Evolutionary conservation across 2,329 filamentous ascomycete genomes (phyloP), one percentile per base, ranked within the genome.

Genomic region (Exophiala spinifera): DNA sequence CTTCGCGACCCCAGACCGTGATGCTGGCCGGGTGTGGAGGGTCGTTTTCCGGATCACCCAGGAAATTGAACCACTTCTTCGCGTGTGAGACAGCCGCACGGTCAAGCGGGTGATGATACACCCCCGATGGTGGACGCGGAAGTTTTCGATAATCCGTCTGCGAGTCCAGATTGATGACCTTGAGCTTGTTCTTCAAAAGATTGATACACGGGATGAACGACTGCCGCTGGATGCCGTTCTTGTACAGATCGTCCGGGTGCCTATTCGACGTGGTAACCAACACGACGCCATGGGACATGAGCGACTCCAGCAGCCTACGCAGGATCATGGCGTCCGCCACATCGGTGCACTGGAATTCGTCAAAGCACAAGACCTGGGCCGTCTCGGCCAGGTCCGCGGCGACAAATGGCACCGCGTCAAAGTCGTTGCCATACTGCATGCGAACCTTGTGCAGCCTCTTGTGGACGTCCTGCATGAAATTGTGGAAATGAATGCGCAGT

Each of bases 381-480:
- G 85, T 79, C 65, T 90, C 84, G 5, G 94, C 94, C 68, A 99
- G 94, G 67, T 94, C 87, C n/a, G 92, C 94, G 1, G 92, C 92
- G 15, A 97, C 87, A 68, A 95, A 94, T 0, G 92, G 92, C 42
- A 97, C 82, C 0, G 84, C 89, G 70, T 99, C 94, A 36, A 96
- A 81, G 63, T 96, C 91, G 67, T 85, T 91, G 25, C 94, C 94
- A 69, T 95, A 83, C 64, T 85, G 76, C 81, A 94, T 87, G 76
- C 96, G 96, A 73, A 95, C 86, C 68, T 84, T 84, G 75, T 97
- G 94, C 65, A 97, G 76, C 57, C 92, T 82, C 70, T 87, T 90
- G 74, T 99, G 94, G 46, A 97, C 87, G 70, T 95, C 89, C 72
- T 97, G 94, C 94, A 99, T 99, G 77, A 99, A 99, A 71, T 96